Conservation (phyloP, 2,329 filamentous ascomycete species). For the Lachnellula willkommii region DNA sequence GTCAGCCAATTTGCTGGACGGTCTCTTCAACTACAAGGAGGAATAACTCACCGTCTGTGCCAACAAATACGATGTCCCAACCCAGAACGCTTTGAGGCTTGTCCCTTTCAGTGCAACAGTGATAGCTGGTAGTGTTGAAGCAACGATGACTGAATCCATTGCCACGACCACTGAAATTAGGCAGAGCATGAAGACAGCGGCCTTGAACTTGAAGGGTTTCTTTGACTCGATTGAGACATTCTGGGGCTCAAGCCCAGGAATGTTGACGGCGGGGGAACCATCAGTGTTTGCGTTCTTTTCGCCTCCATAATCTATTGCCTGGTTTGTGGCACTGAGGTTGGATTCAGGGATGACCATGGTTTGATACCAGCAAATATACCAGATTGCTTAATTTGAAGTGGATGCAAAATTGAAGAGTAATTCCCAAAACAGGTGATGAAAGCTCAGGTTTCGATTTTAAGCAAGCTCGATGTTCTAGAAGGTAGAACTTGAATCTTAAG, state of each 20-base stretch:
- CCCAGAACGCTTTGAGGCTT: conserved; percentile 15
- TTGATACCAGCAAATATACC: background rate
- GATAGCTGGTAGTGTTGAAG: conserved; percentile 13
- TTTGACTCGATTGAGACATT: background rate
- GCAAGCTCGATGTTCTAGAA: background rate
- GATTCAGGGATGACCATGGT: background rate
- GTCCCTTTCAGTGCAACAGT: conserved; percentile 10
- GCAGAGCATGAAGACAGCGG: conserved; percentile 12
- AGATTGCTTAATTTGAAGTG: no score
- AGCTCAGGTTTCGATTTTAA: no score
- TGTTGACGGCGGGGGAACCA: background rate
- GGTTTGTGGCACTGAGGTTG: background rate
- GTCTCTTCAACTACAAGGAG: background rate
- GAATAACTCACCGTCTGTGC: conserved; percentile 8
- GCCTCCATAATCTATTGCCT: background rate
- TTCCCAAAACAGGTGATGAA: no score
- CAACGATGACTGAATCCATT: conserved; percentile 17
- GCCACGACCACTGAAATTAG: conserved; percentile 10
- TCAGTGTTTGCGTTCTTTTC: background rate
- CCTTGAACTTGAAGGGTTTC: conserved; percentile 13
- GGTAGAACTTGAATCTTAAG: no score
- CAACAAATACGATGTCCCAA: conserved; percentile 15
- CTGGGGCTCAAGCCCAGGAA: background rate
- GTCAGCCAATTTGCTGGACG: background rate
- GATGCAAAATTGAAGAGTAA: no score